Evolutionary conservation across 495 filamentous ascomycete genomes (phyloP).

Genomic region (Lichenothelia convexa): DNA sequence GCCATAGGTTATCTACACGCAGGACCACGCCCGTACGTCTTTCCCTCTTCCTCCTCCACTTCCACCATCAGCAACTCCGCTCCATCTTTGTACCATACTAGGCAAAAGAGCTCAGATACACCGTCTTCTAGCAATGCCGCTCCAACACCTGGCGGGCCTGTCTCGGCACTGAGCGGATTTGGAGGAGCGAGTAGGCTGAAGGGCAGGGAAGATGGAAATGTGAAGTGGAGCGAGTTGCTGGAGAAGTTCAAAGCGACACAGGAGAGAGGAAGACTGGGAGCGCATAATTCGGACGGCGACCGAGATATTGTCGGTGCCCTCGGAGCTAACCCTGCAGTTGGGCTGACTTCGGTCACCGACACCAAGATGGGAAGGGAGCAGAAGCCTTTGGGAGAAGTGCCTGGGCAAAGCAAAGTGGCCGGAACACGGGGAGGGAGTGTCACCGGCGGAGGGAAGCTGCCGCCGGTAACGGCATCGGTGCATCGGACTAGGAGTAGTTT

Average conservation of each 20-base stretch:
- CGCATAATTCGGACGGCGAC: slow-evolving; percentile 11
- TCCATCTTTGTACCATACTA: slow-evolving; percentile 16
- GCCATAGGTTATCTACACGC: slow-evolving; percentile 91
- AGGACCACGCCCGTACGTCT: slow-evolving; percentile 59
- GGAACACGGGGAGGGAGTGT: background rate
- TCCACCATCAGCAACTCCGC: slow-evolving; percentile 12
- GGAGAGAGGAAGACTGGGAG: slow-evolving; percentile 46
- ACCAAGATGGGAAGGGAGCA: slow-evolving; percentile 1
- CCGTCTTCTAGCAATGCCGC: slow-evolving; percentile 2
- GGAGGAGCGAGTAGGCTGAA: slow-evolving; percentile 74
- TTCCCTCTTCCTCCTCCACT: slow-evolving; percentile 8
- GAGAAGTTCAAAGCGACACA: slow-evolving; percentile 88
- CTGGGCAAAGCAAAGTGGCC: slow-evolving; percentile 1
- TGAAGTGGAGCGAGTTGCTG: slow-evolving; percentile 86
- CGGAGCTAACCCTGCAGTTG: slow-evolving; percentile 4
- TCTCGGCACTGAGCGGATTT: slow-evolving; percentile 26
- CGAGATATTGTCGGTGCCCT: slow-evolving; percentile 2
- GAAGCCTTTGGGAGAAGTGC: background rate
- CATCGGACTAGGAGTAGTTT: slow-evolving; percentile 8
- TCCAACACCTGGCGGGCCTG: slow-evolving; percentile 17
- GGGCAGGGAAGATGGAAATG: slow-evolving; percentile 60
- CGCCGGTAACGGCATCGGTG: background rate
- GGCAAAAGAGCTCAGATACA: slow-evolving; percentile 11
- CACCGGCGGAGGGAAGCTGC: background rate
- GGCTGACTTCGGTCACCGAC: slow-evolving; percentile 9